Percentiles rank a stretch among this genome's conserved stretches.
Evolutionary conservation across 2,329 filamentous ascomycete genomes (phyloP).

Genomic region (Leptoxyphium fumago): DNA sequence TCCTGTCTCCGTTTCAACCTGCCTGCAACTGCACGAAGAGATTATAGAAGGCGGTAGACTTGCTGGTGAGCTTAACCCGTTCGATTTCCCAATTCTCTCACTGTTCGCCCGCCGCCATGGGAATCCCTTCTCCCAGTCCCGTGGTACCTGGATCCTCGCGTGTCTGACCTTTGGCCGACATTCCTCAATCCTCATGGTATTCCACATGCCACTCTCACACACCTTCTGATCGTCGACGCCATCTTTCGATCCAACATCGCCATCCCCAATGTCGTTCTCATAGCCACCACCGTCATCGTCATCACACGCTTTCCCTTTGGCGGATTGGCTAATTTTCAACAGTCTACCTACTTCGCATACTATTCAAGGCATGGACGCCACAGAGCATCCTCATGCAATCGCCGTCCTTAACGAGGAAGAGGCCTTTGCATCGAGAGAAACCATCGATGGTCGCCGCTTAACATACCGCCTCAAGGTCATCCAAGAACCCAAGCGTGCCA

Average conservation of each 20-base stretch:
- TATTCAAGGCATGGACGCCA: slow-evolving; percentile 12
- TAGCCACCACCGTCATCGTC: too few relatives aligned
- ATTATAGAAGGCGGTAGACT: too few relatives aligned
- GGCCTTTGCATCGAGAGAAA: slow-evolving; percentile 41
- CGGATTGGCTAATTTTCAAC: too few relatives aligned
- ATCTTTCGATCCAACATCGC: too few relatives aligned
- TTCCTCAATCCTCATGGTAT: neutral
- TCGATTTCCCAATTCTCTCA: neutral
- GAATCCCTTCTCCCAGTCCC: neutral
- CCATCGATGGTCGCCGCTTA: slow-evolving; percentile 60
- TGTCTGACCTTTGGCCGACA: neutral
- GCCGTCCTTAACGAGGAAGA: slow-evolving; percentile 42
- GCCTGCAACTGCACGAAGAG: too few relatives aligned
- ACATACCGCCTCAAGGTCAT: slow-evolving; percentile 75
- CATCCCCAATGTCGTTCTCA: too few relatives aligned
- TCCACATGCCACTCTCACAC: too few relatives aligned
- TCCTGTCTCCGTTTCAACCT: too few relatives aligned
- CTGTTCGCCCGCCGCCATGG: neutral
- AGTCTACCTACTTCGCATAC: too few relatives aligned
- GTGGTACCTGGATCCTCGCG: neutral
- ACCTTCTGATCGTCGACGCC: too few relatives aligned
- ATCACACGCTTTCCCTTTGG: too few relatives aligned
- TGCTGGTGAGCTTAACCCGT: too few relatives aligned
- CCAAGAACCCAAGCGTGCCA: slow-evolving; percentile 84
- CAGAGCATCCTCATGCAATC: slow-evolving; percentile 22